Percentiles rank a stretch among this genome's conserved stretches.
phyloP scores from a whole-genome alignment of 352 stramenopile genomes.

The Phytophthora idaei region DNA sequence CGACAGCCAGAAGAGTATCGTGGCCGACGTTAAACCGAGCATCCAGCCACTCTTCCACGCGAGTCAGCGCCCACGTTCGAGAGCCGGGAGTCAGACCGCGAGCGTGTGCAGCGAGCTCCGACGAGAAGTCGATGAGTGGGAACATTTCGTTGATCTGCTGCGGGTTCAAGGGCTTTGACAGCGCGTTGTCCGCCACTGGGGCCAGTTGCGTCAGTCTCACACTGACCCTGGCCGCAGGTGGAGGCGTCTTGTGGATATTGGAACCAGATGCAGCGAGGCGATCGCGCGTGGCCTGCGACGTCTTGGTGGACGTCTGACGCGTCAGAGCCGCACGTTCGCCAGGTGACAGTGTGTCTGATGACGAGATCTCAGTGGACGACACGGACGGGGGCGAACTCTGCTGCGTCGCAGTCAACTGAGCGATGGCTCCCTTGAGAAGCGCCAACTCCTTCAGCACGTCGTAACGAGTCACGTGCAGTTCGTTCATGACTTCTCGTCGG shows the following conservation, averaged over 20 bases:
- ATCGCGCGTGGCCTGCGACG: slow-evolving; percentile 55
- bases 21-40: slow-evolving; percentile 65
- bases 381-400: slow-evolving; percentile 15
- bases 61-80: slow-evolving; percentile 68
- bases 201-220: slow-evolving; percentile 65
- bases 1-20: slow-evolving; percentile 65
- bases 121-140: slow-evolving; percentile 70
- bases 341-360: slow-evolving; percentile 40
- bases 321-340: slow-evolving; percentile 53
- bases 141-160: slow-evolving; percentile 87
- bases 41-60: slow-evolving; percentile 81
- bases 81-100: slow-evolving; percentile 49
- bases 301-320: slow-evolving; percentile 51
- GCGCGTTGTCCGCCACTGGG: slow-evolving; percentile 66
- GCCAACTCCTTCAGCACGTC: slow-evolving; percentile 86
- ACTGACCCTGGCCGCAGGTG: slow-evolving; percentile 25
- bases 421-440: slow-evolving; percentile 80
- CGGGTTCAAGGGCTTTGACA: slow-evolving; percentile 67
- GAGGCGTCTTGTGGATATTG: slow-evolving; percentile 24
- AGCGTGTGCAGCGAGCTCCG: slow-evolving; percentile 52
- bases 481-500: slow-evolving; percentile 83
- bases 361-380: slow-evolving; percentile 32
- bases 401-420: slow-evolving; percentile 49
- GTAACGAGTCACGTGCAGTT: slow-evolving; percentile 83
- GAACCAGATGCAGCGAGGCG: slow-evolving; percentile 53